Evolutionary conservation across 257 asterid genomes (phyloP), one percentile per base, ranked within the genome.

Genomic region (Solanum neorickii): DNA sequence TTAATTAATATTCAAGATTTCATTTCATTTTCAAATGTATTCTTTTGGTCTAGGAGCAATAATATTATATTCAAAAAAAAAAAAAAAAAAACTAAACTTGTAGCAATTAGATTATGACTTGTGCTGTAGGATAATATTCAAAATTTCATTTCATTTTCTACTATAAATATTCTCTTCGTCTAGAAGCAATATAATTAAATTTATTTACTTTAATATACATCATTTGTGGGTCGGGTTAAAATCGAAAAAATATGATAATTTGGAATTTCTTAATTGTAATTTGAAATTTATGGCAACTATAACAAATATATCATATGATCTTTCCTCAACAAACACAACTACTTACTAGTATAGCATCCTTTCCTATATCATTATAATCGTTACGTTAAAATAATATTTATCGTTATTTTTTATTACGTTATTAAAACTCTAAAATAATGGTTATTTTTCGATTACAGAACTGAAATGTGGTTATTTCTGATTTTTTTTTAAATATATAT

Each of bases 221-320:
- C 7, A 23, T 9, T 60, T 60, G 29, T 1, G 0, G 10, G 29
- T 1, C 10, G 1, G 11, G 0, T 60, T 3, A 21, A 23, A 60
- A 60, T 69, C 2, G 0, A 66, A 66, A 66, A 66, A 4, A 47
- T 31, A n/a, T 10, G 9, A 62, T 56, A 10, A 62, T n/a, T 18
- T 59, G 1, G 6, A 59, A 5, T 59, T 59, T 20, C 0, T 62
- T n/a, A 0, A 62, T n/a, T 62, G 16, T 11, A 12, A 12, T 35
- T 25, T 12, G 18, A 66, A 66, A 66, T 66, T 2, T 66, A 15
- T 31, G n/a, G 21, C 10, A 69, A 7, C 15, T 29, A 29, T 69
- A 31, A 31, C 23, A 69, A 52, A 52, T 69, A 69, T 31, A 25
- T 66, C 73, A 69, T 69, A 7, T 15, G n/a, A 15, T 0, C 33